These are phyloP conservation scores for Rhododendron molle DNA, from an alignment of 148 eudicot genomes.

Conservation along the genomic window DNA sequence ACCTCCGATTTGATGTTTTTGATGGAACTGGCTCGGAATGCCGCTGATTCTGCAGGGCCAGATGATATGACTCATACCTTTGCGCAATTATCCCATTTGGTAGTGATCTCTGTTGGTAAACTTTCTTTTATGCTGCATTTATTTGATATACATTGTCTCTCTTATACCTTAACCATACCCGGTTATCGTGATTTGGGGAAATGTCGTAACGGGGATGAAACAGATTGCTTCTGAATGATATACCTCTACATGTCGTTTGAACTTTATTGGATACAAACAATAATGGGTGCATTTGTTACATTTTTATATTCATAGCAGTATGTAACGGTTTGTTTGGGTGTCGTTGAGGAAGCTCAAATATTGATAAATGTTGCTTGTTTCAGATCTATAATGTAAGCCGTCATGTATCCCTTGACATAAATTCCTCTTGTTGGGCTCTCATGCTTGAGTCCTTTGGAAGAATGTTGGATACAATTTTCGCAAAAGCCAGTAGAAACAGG, in stretches of 20 bases:
- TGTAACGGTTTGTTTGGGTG: neutral
- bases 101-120: constrained; percentile 15
- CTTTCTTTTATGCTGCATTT: neutral
- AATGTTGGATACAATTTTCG: constrained; percentile 39
- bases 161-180: neutral
- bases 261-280: neutral
- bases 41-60: constrained; percentile 16
- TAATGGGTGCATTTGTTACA: neutral
- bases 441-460: constrained; percentile 52
- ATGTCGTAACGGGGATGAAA: neutral
- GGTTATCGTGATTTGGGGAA: neutral
- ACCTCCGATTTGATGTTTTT: constrained; percentile 62
- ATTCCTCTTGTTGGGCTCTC: constrained; percentile 55
- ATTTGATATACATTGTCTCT: neutral
- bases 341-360: neutral
- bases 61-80: constrained; percentile 43
- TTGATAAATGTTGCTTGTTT: constrained; percentile 18
- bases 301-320: neutral
- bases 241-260: neutral
- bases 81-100: constrained; percentile 44
- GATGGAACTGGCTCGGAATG: constrained; percentile 43
- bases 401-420: constrained; percentile 46
- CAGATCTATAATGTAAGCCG: constrained; percentile 51
- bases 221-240: neutral
- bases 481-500: constrained; percentile 26